These are phyloP conservation scores for Entoloma clypeatum DNA, from an alignment of 1,284 basidiomycete species.

Conservation along the genomic window DNA sequence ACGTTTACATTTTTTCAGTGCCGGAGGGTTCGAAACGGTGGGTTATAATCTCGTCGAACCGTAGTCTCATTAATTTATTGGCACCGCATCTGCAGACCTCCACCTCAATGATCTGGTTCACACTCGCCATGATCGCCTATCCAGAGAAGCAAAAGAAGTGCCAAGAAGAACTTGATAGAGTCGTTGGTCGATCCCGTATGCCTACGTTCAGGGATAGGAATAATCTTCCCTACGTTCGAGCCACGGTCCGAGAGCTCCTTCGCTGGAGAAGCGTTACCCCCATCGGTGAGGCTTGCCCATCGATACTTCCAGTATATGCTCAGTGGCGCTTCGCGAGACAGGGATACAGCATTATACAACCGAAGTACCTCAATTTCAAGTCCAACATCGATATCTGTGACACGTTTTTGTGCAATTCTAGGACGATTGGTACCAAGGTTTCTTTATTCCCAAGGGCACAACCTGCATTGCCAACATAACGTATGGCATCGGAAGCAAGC, in stretches of 20 bases:
- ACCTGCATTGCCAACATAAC: constrained; percentile 14
- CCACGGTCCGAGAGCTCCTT: constrained; percentile 16
- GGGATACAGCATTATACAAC: background rate
- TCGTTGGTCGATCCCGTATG: no score
- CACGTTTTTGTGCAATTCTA: background rate
- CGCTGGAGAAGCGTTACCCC: constrained; percentile 9
- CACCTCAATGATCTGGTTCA: constrained; percentile 6
- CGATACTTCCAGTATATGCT: background rate
- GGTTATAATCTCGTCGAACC: background rate
- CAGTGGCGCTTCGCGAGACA: background rate
- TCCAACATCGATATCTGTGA: background rate
- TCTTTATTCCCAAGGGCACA: constrained; percentile 15
- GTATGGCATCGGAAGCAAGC: background rate
- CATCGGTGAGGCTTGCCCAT: background rate
- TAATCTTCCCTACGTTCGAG: constrained; percentile 18
- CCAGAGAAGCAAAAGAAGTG: constrained; percentile 15
- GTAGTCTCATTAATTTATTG: no score
- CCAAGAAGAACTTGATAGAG: no score
- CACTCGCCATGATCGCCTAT: constrained; percentile 14
- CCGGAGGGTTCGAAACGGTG: constrained; percentile 7
- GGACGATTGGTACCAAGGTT: no score
- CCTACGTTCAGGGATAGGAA: constrained; percentile 17
- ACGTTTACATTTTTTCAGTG: background rate
- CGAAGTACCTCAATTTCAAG: constrained; percentile 10
- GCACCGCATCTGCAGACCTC: constrained; percentile 5